Base-by-base conservation (phyloP, 2,329 filamentous ascomycete genomes). In the Cordyceps farinosa region DNA sequence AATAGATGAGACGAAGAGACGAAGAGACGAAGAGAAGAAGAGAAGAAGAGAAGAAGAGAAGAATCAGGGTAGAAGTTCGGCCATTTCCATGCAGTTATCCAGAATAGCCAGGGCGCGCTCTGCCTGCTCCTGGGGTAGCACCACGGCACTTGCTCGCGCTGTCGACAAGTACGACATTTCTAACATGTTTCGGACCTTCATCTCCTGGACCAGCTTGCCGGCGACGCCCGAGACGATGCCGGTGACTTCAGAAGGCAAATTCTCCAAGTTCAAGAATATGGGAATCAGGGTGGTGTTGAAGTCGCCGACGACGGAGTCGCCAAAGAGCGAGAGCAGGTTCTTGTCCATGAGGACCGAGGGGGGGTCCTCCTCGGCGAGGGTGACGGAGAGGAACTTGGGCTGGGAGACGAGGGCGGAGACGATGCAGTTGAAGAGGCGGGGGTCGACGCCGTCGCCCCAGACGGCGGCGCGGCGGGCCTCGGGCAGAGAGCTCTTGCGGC, bases 191-290 rank as follows among this genome's bases (percentile, higher is more conserved):
- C 74, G 73, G 68, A 78, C 78, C 61, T 81, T 76, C 74, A 91
- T 88, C 52, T 90, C 90, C 56, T 90, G 86, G 1, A 92, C 90
- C 34, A 98, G 80, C 61, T 87, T 84, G 32, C 92, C 91, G 0
- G 94, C 93, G 2, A 99, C 91, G 34, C 95, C 94, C 69, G 93
- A 97, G 3, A 99, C 92, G 64, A 99, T 97, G 29, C 94, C 94
- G 0, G 93, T 96, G 8, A 92, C 92, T 74, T 97, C 92, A 48
- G 94, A 83, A 0, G 94, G 91, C 47, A 98, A 79, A 48, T 86
- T 87, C 27, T 86, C 87, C 32, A 99, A 82, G 70, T 98, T 92
- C 3, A 99, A 83, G 64, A 92, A 94, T 69, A 99, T 95, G 1
- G 95, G 92, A 1, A 96, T 86, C 40, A 93, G 81, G 64, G 86